Evolutionary conservation across 2,329 filamentous ascomycete genomes (phyloP), one percentile per base, ranked within the genome.

Genomic region (Colletotrichum euphorbiae): DNA sequence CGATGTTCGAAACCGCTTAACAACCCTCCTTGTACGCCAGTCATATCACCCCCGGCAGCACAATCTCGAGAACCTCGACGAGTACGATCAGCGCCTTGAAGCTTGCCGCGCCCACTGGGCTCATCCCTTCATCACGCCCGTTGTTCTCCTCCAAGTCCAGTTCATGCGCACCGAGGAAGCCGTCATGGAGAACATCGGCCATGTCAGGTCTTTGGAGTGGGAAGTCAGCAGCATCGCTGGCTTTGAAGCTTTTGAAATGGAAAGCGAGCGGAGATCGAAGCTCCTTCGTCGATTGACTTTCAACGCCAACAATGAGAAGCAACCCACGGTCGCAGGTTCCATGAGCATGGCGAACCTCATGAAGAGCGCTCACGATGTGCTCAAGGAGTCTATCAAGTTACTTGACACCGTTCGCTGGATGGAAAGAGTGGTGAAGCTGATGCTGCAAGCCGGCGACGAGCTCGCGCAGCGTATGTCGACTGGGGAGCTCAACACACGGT

Each of bases 391-490:
- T 1, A 83, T 84, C 57, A 80, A 82, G 62, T 73, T 84, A 8
- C 75, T 84, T 1, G 81, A 84, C 54, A 83, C 82, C 1, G 76
- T 84, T 36, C 74, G 80, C 21, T 84, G 82, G 82, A 83, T 83
- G 78, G 82, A 84, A 69, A 77, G 82, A 7, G 81, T 80, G 1
- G 73, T 83, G 38, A 82, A 81, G 69, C 75, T 83, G 15, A 73
- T 83, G 62, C 77, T 83, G 11, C 74, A 81, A 45, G 76, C 80
- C 0, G 82, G 82, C 4, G 82, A 83, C 38, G 82, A 82, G 57
- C 71, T 84, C 3, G 78, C 79, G 36, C 77, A 75, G 31, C 74
- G 74, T 21, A 66, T 72, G 62, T 74, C 69, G 55, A 74, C 52
- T 1, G 65, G 51, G 4, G 56, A 66, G 0, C 36, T 65, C 33